Percentiles rank a stretch among this genome's conserved stretches.
phyloP scores from a whole-genome alignment of 225 moss, liverwort and hornwort species.

The Asterella californica region DNA sequence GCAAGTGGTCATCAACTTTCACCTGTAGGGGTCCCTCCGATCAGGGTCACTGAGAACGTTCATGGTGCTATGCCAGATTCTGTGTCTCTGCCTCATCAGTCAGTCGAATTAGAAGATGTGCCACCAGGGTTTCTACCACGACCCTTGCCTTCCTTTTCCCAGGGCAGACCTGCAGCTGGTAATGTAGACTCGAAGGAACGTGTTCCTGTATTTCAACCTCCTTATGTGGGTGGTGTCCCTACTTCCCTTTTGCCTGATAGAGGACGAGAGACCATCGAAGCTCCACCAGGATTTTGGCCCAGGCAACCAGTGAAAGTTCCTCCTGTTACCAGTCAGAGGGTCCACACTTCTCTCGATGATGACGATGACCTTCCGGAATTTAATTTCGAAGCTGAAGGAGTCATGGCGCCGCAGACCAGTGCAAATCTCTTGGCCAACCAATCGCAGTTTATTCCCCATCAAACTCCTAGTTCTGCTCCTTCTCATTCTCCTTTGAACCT shows the following conservation, averaged over 20 bases:
- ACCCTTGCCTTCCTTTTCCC: conserved; percentile 30
- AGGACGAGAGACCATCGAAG: conserved; percentile 16
- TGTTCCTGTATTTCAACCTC: conserved; percentile 22
- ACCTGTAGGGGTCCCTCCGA: conserved; percentile 45
- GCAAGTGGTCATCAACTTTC: conserved; percentile 37
- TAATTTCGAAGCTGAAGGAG: conserved; percentile 61
- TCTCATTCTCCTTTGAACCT: conserved; percentile 28
- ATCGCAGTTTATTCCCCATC: conserved; percentile 24
- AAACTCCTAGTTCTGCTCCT: conserved; percentile 28
- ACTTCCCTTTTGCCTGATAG: conserved; percentile 17
- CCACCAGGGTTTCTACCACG: conserved; percentile 79
- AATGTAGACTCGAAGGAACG: conserved; percentile 21
- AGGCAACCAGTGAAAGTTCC: conserved; percentile 14
- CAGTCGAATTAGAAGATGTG: conserved; percentile 43
- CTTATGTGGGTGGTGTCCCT: conserved; percentile 14
- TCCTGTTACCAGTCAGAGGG: conserved; percentile 10
- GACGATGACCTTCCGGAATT: conserved; percentile 97
- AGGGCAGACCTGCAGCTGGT: conserved; percentile 21
- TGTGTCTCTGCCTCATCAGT: conserved; percentile 26
- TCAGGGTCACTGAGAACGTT: conserved; percentile 26
- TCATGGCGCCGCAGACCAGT: conserved; percentile 31
- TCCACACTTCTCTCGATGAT: conserved; percentile 47
- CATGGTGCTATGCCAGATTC: conserved; percentile 26
- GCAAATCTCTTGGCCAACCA: conserved; percentile 30
- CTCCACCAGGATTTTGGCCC: conserved; percentile 35